Evolutionary conservation across 129 eudicot species (phyloP), one percentile per base, ranked within the genome.

Genomic region (Lactuca saligna): DNA sequence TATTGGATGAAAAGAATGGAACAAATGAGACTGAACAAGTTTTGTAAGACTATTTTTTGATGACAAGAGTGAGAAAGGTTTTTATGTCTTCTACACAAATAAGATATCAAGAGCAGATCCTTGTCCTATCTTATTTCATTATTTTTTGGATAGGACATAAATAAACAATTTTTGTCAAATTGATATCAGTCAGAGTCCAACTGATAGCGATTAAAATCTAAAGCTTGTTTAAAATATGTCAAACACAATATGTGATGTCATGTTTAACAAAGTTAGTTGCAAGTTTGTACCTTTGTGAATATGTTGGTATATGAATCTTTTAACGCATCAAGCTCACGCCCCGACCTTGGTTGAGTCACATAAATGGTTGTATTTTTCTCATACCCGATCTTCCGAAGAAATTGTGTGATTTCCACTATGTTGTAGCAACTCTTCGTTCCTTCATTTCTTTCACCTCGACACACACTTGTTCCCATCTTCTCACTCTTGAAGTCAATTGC

Each of bases 231-330:
- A 0, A 46, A 10, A 46, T 46, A 46, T 0, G 49, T 46, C 51
- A 46, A 46, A 2, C 7, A 46, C 48, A 42, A 42, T 42, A 8
- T 11, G 15, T 46, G 15, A 3, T 46, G 9, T 1, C 1, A 0
- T 46, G 15, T 38, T 35, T 33, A 51, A 11, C 49, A 31, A 46
- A 57, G 37, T 17, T 4, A 37, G 59, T 15, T 17, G 15, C 46
- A 37, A 33, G n/a, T 7, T 39, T 3, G 38, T 81, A 83, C 97
- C 97, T 91, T 91, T 16, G 90, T 88, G 42, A 69, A 85, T 11
- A 83, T 80, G 51, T 78, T 88, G 11, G 87, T 86, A 54, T 69
- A 88, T 8, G 59, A 17, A 41, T 76, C 78, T 66, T 71, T 82
- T 68, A 88, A 31, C 14, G 55, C 56, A 17, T 61, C 56, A 7